Conservation (phyloP, 75 land plant genomes). For the Chamaecyparis obtusa region DNA sequence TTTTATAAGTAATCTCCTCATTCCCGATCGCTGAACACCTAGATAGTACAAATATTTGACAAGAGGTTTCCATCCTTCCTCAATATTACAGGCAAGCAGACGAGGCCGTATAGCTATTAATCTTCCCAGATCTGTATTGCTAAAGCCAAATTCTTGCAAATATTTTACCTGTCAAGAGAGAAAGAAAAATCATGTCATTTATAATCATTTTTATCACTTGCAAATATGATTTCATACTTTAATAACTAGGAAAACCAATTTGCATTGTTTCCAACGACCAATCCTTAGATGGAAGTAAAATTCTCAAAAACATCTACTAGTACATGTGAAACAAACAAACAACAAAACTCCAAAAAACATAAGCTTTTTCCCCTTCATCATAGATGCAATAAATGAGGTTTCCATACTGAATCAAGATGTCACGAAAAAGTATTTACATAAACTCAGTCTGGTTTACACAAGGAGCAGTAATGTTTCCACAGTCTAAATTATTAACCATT, state of each 20-base stretch:
- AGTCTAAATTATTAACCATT: background rate
- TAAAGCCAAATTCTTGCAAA: conserved; percentile 70
- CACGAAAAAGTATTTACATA: background rate
- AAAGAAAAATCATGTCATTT: conserved; percentile 5
- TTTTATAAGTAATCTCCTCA: conserved; percentile 71
- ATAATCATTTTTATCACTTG: background rate
- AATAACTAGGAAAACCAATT: background rate
- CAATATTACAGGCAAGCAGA: conserved; percentile 79
- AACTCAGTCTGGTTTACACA: background rate
- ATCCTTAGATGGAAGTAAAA: conserved; percentile 4
- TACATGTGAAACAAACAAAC: background rate
- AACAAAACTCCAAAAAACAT: background rate
- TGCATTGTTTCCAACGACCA: background rate
- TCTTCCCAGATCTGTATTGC: conserved; percentile 53
- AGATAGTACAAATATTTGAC: conserved; percentile 78
- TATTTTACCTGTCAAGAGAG: conserved; percentile 58
- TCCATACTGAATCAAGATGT: background rate
- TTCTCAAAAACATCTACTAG: background rate
- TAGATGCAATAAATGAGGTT: background rate
- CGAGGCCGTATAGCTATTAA: conserved; percentile 73
- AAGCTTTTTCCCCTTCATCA: background rate
- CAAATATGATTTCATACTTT: background rate
- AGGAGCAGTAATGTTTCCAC: background rate
- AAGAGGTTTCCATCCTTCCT: conserved; percentile 83
- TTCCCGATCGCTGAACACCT: conserved; percentile 67